These are phyloP conservation scores for Sugiyamaella xylanicola DNA, from an alignment of 1,139 yeast species.

Conservation along the genomic window DNA sequence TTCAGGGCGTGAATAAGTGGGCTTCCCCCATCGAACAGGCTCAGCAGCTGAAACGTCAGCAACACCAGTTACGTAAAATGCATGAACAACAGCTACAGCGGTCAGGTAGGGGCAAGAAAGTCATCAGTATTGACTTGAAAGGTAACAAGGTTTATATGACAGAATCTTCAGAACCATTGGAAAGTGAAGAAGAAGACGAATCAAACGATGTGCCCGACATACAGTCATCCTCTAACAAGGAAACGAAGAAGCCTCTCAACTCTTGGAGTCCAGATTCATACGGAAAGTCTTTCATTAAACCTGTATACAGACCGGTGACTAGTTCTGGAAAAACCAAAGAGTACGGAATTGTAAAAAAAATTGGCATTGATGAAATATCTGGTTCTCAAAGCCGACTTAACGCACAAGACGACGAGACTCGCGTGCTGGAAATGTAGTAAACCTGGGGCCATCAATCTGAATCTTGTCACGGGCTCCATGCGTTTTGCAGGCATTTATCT, in stretches of 20 bases:
- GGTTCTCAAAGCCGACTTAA: slow-evolving; percentile 9
- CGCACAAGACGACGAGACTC: slow-evolving; percentile 29
- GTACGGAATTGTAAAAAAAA: slow-evolving; percentile 9
- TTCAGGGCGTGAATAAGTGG: slow-evolving; percentile 66
- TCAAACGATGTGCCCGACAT: slow-evolving; percentile 21
- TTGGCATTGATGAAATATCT: slow-evolving; percentile 23
- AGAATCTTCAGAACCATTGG: slow-evolving; percentile 31
- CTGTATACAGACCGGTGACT: slow-evolving; percentile 25
- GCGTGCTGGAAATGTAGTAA: slow-evolving; percentile 27
- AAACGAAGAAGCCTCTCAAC: slow-evolving; percentile 26
- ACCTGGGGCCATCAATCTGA: neutral
- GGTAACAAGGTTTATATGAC: slow-evolving; percentile 69
- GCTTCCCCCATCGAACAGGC: slow-evolving; percentile 89
- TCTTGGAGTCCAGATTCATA: slow-evolving; percentile 35
- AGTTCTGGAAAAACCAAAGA: slow-evolving; percentile 2
- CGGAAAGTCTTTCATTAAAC: slow-evolving; percentile 42
- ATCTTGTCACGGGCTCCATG: slow-evolving; percentile 8
- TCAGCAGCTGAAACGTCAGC: slow-evolving; percentile 75
- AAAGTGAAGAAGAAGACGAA: slow-evolving; percentile 14
- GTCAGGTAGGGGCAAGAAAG: slow-evolving; percentile 71
- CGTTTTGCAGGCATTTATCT: slow-evolving; percentile 9
- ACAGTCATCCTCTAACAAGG: slow-evolving; percentile 9
- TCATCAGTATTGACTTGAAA: slow-evolving; percentile 73
- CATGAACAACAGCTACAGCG: slow-evolving; percentile 61
- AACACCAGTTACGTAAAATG: slow-evolving; percentile 64